Evolutionary conservation across 768 basidiomycete genomes (phyloP).

Genomic region (Dacryopinax spathularia): DNA sequence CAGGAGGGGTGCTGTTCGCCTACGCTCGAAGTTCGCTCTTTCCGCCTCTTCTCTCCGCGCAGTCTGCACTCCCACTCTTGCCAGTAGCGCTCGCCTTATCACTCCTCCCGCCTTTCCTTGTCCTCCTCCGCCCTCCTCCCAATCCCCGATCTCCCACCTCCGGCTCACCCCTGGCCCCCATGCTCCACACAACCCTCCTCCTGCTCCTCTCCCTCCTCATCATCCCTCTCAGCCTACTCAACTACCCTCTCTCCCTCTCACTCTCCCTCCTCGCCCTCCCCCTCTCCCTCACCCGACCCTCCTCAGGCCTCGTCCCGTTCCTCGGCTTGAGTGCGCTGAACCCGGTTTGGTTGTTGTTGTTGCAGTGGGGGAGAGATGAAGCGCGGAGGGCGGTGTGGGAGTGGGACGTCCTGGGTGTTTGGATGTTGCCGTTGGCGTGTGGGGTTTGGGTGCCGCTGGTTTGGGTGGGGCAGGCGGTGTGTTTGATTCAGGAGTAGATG

Average conservation of each 20-base stretch:
- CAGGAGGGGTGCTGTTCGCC: slow-evolving; percentile 39
- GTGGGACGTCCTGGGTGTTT: slow-evolving; percentile 66
- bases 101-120: slow-evolving; percentile 9
- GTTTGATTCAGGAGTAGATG: neutral
- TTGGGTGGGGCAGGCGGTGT: neutral
- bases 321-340: slow-evolving; percentile 13
- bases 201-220: slow-evolving; percentile 77
- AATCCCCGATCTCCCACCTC: neutral
- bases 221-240: slow-evolving; percentile 73
- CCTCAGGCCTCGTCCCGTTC: slow-evolving; percentile 8
- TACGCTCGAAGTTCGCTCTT: neutral
- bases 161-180: slow-evolving; percentile 26
- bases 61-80: slow-evolving; percentile 4
- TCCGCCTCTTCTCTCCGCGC: slow-evolving; percentile 7
- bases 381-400: slow-evolving; percentile 46
- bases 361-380: slow-evolving; percentile 35
- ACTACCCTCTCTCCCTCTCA: slow-evolving; percentile 74
- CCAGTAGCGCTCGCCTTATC: slow-evolving; percentile 1
- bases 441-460: slow-evolving; percentile 63
- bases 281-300: slow-evolving; percentile 27
- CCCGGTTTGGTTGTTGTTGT: slow-evolving; percentile 42
- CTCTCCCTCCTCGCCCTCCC: slow-evolving; percentile 56
- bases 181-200: slow-evolving; percentile 61
- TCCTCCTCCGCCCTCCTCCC: neutral
- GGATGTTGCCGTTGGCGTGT: slow-evolving; percentile 73